Evolutionary conservation across 805 yeast genomes (phyloP).

Genomic region (Zygoascus flipseniorum): DNA sequence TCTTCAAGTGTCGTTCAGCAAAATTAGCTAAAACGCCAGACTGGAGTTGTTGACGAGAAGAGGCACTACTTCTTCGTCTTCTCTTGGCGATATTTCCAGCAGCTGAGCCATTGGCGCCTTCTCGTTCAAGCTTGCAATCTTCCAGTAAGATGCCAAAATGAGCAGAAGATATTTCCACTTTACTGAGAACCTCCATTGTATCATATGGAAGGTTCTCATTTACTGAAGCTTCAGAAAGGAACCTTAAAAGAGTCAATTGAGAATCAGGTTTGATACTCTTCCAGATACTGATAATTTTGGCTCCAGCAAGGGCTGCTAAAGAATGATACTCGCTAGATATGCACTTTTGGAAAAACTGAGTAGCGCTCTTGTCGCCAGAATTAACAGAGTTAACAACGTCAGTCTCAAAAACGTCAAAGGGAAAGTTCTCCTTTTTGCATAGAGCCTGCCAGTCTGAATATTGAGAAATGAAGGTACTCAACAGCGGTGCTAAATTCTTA

Average conservation of each 20-base stretch:
- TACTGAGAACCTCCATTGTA: conserved; percentile 39
- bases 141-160: conserved; percentile 52
- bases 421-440: conserved; percentile 42
- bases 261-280: conserved; percentile 45
- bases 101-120: conserved; percentile 26
- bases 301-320: conserved; percentile 38
- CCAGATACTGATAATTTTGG: conserved; percentile 50
- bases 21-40: conserved; percentile 58
- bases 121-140: conserved; percentile 48
- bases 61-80: conserved; percentile 58
- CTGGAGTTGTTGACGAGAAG: conserved; percentile 51
- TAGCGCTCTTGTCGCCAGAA: conserved; percentile 53
- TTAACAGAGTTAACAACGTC: conserved; percentile 53
- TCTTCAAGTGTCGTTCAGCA: conserved; percentile 72
- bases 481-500: conserved; percentile 36
- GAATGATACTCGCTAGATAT: conserved; percentile 23
- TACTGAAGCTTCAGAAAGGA: conserved; percentile 48
- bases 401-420: conserved; percentile 47
- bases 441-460: conserved; percentile 38
- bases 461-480: conserved; percentile 38
- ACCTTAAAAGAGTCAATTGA: conserved; percentile 50
- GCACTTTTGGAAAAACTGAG: conserved; percentile 50
- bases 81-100: conserved; percentile 45
- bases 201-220: conserved; percentile 36
- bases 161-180: conserved; percentile 48